phyloP scores from a whole-genome alignment of 768 basidiomycete species.

The Ephemerocybe angulata region DNA sequence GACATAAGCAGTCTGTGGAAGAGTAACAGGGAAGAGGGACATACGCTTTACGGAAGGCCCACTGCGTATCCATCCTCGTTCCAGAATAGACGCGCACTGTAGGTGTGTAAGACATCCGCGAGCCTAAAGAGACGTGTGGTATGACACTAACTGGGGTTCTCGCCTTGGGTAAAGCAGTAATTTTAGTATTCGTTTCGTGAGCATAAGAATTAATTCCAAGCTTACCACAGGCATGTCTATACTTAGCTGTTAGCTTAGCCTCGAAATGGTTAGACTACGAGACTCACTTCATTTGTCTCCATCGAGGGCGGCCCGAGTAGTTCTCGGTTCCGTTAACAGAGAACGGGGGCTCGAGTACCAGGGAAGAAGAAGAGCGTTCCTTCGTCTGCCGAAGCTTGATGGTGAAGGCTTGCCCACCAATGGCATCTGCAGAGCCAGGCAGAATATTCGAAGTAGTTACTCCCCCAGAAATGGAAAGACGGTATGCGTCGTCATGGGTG shows the following conservation, averaged over 20 bases:
- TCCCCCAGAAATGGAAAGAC: constrained; percentile 67
- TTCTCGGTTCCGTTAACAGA: constrained; percentile 40
- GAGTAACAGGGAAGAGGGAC: constrained; percentile 14
- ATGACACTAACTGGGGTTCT: constrained; percentile 51
- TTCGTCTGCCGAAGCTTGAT: constrained; percentile 74
- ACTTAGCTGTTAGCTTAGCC: neutral
- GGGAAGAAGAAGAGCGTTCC: constrained; percentile 67
- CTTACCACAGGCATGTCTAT: constrained; percentile 48
- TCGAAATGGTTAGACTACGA: neutral
- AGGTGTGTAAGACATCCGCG: constrained; percentile 11
- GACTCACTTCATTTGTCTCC: constrained; percentile 72
- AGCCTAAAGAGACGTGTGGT: constrained; percentile 1
- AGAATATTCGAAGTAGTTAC: constrained; percentile 73
- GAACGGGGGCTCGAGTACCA: constrained; percentile 75
- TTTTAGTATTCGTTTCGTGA: neutral
- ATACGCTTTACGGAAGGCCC: constrained; percentile 60
- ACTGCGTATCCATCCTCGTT: constrained; percentile 62
- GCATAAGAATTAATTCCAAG: neutral
- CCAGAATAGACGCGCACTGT: constrained; percentile 42
- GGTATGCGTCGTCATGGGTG: constrained; percentile 69
- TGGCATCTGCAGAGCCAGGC: constrained; percentile 67
- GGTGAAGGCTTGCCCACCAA: constrained; percentile 79
- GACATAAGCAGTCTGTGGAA: constrained; percentile 22
- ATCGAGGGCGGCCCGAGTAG: constrained; percentile 42
- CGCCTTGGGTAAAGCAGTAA: constrained; percentile 30